Evolutionary conservation across 163 green algal genomes (phyloP).

Genomic region (Scenedesmus sp.): DNA sequence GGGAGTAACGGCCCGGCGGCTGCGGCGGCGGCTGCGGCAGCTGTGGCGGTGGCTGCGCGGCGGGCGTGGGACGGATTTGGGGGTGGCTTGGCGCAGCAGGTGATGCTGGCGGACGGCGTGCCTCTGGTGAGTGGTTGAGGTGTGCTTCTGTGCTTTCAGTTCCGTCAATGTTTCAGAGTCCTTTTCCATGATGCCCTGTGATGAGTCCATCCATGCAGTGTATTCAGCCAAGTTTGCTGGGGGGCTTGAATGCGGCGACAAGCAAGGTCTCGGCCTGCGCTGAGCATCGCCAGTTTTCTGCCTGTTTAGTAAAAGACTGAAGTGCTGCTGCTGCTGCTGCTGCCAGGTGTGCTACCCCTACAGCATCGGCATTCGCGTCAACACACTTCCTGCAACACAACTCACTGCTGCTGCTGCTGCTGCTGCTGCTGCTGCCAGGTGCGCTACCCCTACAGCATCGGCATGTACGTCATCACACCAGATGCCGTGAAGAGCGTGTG

Average conservation of each 20-base stretch:
- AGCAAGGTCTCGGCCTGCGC: no score
- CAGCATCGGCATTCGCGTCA: conserved; percentile 22
- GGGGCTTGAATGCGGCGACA: no score
- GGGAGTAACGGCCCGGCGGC: neutral
- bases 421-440: conserved; percentile 33
- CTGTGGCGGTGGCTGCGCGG: neutral
- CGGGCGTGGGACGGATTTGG: neutral
- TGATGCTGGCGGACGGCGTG: neutral
- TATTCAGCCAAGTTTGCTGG: no score
- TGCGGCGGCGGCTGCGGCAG: neutral
- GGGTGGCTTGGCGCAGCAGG: neutral
- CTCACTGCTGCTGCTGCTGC: neutral
- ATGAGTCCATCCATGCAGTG: no score
- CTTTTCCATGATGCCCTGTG: no score
- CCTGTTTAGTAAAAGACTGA: no score
- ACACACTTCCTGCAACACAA: neutral
- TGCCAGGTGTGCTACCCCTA: conserved; percentile 27
- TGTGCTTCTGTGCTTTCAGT: no score
- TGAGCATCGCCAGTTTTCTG: no score
- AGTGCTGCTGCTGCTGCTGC: neutral
- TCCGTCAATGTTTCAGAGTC: no score
- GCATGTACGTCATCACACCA: conserved; percentile 39
- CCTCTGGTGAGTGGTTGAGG: neutral
- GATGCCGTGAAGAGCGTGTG: conserved; percentile 9
- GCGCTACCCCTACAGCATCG: conserved; percentile 26